Percentiles rank a stretch among this genome's conserved stretches.
Conservation (phyloP, 768 basidiomycete species). For the Hemileccinum impolitum region DNA sequence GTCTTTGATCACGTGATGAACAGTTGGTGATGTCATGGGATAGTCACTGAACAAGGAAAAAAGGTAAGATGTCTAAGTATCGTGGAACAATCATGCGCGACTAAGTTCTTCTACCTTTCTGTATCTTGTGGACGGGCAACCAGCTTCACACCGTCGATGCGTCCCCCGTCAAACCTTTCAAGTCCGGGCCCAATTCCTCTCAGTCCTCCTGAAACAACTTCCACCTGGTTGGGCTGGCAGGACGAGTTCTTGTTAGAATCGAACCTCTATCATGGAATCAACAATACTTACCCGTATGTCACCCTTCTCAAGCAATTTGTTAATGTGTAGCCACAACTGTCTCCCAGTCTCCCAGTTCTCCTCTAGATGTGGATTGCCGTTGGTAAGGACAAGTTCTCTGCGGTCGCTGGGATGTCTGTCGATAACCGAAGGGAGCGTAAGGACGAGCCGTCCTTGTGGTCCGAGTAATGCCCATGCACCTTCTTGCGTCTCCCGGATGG, state of each 20-base stretch:
- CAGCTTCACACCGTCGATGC: constrained; percentile 45
- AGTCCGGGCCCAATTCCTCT: constrained; percentile 41
- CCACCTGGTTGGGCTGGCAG: constrained; percentile 41
- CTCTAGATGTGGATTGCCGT: constrained; percentile 32
- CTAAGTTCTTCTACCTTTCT: constrained; percentile 31
- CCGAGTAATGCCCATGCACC: constrained; percentile 35
- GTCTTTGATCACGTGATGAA: constrained; percentile 23
- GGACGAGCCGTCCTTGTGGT: constrained; percentile 35
- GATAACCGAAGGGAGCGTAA: constrained; percentile 33
- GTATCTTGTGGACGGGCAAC: constrained; percentile 44
- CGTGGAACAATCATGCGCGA: constrained; percentile 12
- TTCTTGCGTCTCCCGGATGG: constrained; percentile 37
- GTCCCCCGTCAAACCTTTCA: constrained; percentile 36
- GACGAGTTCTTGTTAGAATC: background rate
- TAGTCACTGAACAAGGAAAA: constrained; percentile 22
- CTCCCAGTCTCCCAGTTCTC: constrained; percentile 34
- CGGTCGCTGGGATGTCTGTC: constrained; percentile 24
- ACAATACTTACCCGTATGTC: constrained; percentile 27
- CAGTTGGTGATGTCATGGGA: constrained; percentile 12
- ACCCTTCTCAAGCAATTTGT: constrained; percentile 30
- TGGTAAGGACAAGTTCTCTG: constrained; percentile 29
- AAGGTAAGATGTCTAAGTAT: constrained; percentile 25
- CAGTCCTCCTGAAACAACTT: constrained; percentile 41
- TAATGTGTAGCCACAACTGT: constrained; percentile 28
- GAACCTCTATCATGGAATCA: background rate